Evolutionary conservation across 345 rosid genomes (phyloP).

Genomic region (Isatis tinctoria): DNA sequence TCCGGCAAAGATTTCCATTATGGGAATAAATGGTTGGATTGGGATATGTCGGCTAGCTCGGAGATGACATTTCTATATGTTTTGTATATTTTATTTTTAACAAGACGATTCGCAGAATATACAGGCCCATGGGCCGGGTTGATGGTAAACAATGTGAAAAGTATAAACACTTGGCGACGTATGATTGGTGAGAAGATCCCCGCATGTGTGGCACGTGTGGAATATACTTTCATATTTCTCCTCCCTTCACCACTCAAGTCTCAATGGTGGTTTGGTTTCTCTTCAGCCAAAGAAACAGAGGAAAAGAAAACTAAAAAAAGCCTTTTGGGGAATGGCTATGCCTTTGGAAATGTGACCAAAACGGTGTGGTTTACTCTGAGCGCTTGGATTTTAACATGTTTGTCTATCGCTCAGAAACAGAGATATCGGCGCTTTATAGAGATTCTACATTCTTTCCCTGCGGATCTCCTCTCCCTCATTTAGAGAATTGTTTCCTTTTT

Average conservation of each 20-base stretch:
- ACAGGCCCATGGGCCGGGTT: not conserved
- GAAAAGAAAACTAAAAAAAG: not conserved
- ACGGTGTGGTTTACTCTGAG: constrained; percentile 60
- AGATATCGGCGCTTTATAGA: constrained; percentile 50
- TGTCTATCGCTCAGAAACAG: constrained; percentile 73
- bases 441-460: not conserved
- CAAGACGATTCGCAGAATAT: not conserved
- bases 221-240: not conserved
- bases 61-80: not conserved
- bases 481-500: not conserved
- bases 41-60: not conserved
- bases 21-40: too few species aligned
- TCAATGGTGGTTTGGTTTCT: constrained; percentile 3
- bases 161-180: not conserved
- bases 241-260: not conserved
- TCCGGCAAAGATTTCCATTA: too few species aligned
- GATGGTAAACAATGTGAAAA: not conserved
- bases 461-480: not conserved
- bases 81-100: too few species aligned
- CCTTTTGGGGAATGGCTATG: constrained; percentile 43
- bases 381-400: constrained; percentile 76
- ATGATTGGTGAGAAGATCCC: not conserved
- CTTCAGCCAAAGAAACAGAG: not conserved
- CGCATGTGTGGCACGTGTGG: constrained; percentile 13
- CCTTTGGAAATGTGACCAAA: constrained; percentile 52